These are phyloP conservation scores for Hortiboletus campestris DNA, from an alignment of 768 basidiomycete genomes.

Conservation along the genomic window DNA sequence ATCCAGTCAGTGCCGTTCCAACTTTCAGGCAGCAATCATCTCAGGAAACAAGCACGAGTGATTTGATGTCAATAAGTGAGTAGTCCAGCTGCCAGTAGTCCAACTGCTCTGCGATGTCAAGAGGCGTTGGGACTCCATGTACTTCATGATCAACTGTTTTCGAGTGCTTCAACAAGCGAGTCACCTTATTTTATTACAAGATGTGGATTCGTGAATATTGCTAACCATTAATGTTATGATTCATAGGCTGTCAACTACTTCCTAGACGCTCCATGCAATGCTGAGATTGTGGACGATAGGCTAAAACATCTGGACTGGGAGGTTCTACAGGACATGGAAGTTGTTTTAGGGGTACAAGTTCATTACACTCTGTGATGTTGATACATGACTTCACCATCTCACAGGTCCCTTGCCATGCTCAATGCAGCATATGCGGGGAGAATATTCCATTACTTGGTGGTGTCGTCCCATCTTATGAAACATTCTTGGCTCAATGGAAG, in stretches of 20 bases:
- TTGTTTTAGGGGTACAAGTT: constrained; percentile 3
- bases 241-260: constrained; percentile 1
- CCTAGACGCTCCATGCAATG: not conserved
- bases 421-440: constrained; percentile 3
- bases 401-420: not conserved
- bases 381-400: too few species aligned
- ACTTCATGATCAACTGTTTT: constrained; percentile 32
- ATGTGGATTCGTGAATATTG: too few species aligned
- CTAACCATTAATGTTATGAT: not conserved
- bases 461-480: not conserved
- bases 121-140: constrained; percentile 40
- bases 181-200: too few species aligned
- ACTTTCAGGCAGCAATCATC: not conserved
- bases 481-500: not conserved
- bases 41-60: constrained; percentile 1
- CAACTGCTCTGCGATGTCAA: constrained; percentile 30
- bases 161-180: not conserved
- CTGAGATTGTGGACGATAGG: not conserved
- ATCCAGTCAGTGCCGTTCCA: too few species aligned
- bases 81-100: not conserved
- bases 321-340: constrained; percentile 9
- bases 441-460: not conserved
- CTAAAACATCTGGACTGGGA: too few species aligned
- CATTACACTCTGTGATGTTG: too few species aligned
- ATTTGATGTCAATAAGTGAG: not conserved